Percentiles rank a stretch among this genome's conserved stretches.
Evolutionary conservation across 768 basidiomycete species (phyloP).

Genomic region (Leccinum olivaceopallidum): DNA sequence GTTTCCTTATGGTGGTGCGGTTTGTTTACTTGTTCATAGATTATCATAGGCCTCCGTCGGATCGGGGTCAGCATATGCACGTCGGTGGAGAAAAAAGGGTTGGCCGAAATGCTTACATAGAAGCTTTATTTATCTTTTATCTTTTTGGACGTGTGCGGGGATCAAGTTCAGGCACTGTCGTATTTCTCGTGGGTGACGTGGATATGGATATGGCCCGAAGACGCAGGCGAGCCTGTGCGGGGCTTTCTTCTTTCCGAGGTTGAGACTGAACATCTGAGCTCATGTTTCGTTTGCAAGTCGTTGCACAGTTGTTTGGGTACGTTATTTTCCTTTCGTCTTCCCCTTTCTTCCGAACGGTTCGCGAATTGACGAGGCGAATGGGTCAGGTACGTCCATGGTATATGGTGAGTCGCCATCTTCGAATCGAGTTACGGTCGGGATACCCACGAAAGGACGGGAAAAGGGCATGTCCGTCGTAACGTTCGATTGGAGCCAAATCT

Average conservation of each 20-base stretch:
- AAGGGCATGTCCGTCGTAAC: slow-evolving; percentile 71
- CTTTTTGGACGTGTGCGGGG: not conserved
- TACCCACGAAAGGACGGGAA: not conserved
- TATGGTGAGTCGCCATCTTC: slow-evolving; percentile 38
- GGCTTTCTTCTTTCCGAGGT: slow-evolving; percentile 7
- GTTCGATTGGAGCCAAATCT: slow-evolving; percentile 80
- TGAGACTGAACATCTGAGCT: not conserved
- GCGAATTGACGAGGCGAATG: not conserved
- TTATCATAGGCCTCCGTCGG: slow-evolving; percentile 64
- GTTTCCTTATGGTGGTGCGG: not conserved
- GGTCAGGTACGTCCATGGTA: slow-evolving; percentile 41
- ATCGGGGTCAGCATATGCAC: slow-evolving; percentile 57
- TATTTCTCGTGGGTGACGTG: slow-evolving; percentile 63
- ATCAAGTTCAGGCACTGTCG: slow-evolving; percentile 45
- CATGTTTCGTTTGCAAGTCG: slow-evolving; percentile 27
- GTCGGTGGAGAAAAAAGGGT: not conserved
- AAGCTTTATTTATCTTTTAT: slow-evolving; percentile 9
- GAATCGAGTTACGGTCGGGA: not conserved
- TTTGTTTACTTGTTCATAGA: slow-evolving; percentile 32
- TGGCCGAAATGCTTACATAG: slow-evolving; percentile 6
- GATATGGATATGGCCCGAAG: slow-evolving; percentile 53
- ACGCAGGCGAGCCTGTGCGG: slow-evolving; percentile 40
- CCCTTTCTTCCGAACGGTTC: not conserved
- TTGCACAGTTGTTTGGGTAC: slow-evolving; percentile 51
- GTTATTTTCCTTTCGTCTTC: slow-evolving; percentile 4